Percentiles rank a stretch among this genome's conserved stretches.
phyloP scores from a whole-genome alignment of 495 filamentous ascomycete species.

The Daldinia decipiens region DNA sequence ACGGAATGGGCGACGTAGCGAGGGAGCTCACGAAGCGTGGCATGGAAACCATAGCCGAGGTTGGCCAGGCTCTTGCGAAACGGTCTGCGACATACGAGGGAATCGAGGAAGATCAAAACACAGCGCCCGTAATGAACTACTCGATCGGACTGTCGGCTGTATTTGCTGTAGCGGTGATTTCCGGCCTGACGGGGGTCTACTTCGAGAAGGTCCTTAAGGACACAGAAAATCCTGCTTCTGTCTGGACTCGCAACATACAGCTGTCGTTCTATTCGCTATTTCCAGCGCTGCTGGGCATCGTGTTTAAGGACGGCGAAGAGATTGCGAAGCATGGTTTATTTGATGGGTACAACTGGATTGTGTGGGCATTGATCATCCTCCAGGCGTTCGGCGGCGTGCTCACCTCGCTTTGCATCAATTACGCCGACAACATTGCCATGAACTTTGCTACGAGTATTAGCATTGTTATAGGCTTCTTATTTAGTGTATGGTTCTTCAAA shows the following conservation, averaged over 20 bases:
- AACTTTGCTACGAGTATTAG: slow-evolving; percentile 92
- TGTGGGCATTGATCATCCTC: slow-evolving; percentile 84
- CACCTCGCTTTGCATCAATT: slow-evolving; percentile 84
- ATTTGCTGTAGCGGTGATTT: slow-evolving; percentile 77
- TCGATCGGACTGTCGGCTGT: slow-evolving; percentile 82
- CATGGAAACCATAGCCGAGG: slow-evolving; percentile 54
- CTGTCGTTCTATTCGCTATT: slow-evolving; percentile 92
- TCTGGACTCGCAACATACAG: slow-evolving; percentile 96
- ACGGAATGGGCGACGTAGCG: slow-evolving; percentile 57
- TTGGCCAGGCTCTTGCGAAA: slow-evolving; percentile 60
- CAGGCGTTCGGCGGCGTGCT: slow-evolving; percentile 87
- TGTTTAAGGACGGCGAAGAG: slow-evolving; percentile 84
- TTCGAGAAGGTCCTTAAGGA: slow-evolving; percentile 97
- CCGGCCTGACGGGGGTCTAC: slow-evolving; percentile 86
- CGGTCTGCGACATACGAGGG: slow-evolving; percentile 97
- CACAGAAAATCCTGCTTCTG: slow-evolving; percentile 70
- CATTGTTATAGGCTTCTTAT: slow-evolving; percentile 83
- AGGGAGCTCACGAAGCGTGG: slow-evolving; percentile 60
- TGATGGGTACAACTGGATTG: slow-evolving; percentile 88
- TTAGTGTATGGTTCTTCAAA: slow-evolving; percentile 85
- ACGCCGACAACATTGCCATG: slow-evolving; percentile 88
- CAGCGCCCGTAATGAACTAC: slow-evolving; percentile 74
- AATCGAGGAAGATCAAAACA: slow-evolving; percentile 81
- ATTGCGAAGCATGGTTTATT: slow-evolving; percentile 90
- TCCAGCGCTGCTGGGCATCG: slow-evolving; percentile 84